Base-by-base conservation (phyloP, 495 filamentous ascomycete genomes). In the Cladorrhinum samala region DNA sequence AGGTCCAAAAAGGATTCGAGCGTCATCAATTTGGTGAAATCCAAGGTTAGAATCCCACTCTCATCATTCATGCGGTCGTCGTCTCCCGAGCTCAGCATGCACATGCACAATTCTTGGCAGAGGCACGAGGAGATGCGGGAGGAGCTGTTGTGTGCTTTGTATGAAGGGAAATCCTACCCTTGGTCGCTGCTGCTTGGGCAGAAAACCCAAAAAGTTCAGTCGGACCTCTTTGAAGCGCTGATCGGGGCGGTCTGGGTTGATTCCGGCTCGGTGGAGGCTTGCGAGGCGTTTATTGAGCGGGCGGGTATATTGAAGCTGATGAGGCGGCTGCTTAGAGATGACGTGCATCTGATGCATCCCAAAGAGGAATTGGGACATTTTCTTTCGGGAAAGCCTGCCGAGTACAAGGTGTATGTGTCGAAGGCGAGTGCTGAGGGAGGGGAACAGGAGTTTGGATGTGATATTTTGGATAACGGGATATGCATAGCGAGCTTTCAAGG, bases 221-320 rank as follows among this genome's bases (percentile, higher is more conserved):
- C 87, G 0, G 92, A 98, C 62, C 72, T 96, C 9, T 72, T 96
- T 37, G 93, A 98, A 74, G 80, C 77, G 46, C 55, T 92, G 1
- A 66, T 96, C 1, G 93, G 89, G 0, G 93, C 92, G 0, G 80
- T 96, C 0, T 98, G 86, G 72, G 73, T 95, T 46, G 93, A 96
- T 63, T 87, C 83, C 0, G 87, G 87, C 2, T 69, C 79, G 3
- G 59, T 91, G 20, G 69, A 65, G 0, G 66, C 53, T 0, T 90
- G 86, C 54, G 67, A 71, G 21, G 52, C 25, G 0, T 77, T 96
- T 36, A 56, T 86, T 0, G 82, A 87, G 53, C 61, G 73, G 1
- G 58, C 88, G 1, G 89, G 90, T 0, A 67, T 96, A 9, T 49
- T 90, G 25, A 59, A 64, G n/a, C 82, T 80, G 53, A 60, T 95